Evolutionary conservation across 192 early-diverging fungal genomes (phyloP).

Genomic region (Mortierella antarctica): DNA sequence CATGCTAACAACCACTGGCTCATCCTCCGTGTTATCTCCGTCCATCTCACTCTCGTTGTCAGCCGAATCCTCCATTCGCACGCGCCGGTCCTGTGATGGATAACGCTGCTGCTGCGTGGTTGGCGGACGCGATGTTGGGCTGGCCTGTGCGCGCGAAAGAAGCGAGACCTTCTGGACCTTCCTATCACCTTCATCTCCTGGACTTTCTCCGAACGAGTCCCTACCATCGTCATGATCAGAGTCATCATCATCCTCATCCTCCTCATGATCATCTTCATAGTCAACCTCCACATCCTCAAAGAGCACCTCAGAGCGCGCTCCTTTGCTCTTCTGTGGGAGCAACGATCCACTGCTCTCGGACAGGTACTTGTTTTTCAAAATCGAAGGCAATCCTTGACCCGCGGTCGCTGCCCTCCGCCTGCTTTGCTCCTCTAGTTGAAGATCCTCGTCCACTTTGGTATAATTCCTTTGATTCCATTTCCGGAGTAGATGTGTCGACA

Average conservation of each 20-base stretch:
- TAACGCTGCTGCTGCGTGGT: not conserved
- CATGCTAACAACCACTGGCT: conserved; percentile 25
- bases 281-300: conserved; percentile 33
- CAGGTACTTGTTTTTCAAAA: conserved; percentile 40
- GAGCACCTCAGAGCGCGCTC: conserved; percentile 25
- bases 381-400: conserved; percentile 28
- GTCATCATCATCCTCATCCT: conserved; percentile 1
- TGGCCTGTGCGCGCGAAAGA: conserved; percentile 25
- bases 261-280: conserved; percentile 2
- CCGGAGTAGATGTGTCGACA: conserved; percentile 27
- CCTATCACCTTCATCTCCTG: conserved; percentile 13
- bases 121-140: conserved; percentile 11
- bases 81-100: not conserved
- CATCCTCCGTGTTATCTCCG: conserved; percentile 22
- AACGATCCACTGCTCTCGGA: conserved; percentile 4
- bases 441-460: conserved; percentile 31
- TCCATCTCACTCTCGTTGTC: conserved; percentile 1
- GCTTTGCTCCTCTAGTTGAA: conserved; percentile 32
- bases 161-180: conserved; percentile 19
- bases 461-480: conserved; percentile 51
- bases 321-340: not conserved
- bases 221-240: not conserved
- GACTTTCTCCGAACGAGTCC: conserved; percentile 8
- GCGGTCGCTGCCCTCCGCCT: not conserved
- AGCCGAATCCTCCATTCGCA: conserved; percentile 8